Evolutionary conservation across 2,329 filamentous ascomycete genomes (phyloP).

Genomic region (Xenoacremonium recifei): DNA sequence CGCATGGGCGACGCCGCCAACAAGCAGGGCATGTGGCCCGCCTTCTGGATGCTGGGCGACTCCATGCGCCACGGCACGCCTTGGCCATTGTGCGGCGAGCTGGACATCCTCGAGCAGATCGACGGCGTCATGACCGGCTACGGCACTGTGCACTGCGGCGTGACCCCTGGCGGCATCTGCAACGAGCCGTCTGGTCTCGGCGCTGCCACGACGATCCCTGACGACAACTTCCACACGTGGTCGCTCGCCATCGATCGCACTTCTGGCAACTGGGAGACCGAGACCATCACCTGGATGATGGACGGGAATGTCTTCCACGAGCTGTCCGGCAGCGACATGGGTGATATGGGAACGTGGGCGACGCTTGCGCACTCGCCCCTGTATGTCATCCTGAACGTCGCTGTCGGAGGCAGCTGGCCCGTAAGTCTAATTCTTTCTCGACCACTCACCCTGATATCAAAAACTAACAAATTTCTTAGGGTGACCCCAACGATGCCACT

Average conservation of each 20-base stretch:
- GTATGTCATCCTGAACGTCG: slow-evolving; percentile 48
- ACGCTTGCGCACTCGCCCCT: slow-evolving; percentile 41
- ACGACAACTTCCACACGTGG: slow-evolving; percentile 50
- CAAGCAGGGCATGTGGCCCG: slow-evolving; percentile 52
- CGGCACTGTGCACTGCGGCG: slow-evolving; percentile 49
- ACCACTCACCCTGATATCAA: background rate
- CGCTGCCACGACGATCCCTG: slow-evolving; percentile 36
- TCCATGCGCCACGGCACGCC: slow-evolving; percentile 42
- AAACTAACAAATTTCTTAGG: slow-evolving; percentile 21
- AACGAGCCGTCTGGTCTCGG: slow-evolving; percentile 45
- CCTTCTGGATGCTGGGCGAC: slow-evolving; percentile 52
- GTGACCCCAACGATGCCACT: slow-evolving; percentile 32
- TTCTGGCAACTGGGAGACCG: slow-evolving; percentile 39
- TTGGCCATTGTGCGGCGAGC: slow-evolving; percentile 51
- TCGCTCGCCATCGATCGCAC: slow-evolving; percentile 46
- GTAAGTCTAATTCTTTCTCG: slow-evolving; percentile 22
- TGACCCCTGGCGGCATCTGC: slow-evolving; percentile 42
- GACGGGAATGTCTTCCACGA: slow-evolving; percentile 44
- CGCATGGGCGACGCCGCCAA: slow-evolving; percentile 40
- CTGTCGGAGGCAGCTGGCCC: slow-evolving; percentile 45
- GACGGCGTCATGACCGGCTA: slow-evolving; percentile 44
- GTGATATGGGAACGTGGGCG: slow-evolving; percentile 41
- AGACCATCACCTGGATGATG: slow-evolving; percentile 49
- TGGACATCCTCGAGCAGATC: slow-evolving; percentile 51
- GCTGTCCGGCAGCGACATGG: slow-evolving; percentile 41